phyloP scores from a whole-genome alignment of 1,284 basidiomycete species.

The Puccinia horiana region DNA sequence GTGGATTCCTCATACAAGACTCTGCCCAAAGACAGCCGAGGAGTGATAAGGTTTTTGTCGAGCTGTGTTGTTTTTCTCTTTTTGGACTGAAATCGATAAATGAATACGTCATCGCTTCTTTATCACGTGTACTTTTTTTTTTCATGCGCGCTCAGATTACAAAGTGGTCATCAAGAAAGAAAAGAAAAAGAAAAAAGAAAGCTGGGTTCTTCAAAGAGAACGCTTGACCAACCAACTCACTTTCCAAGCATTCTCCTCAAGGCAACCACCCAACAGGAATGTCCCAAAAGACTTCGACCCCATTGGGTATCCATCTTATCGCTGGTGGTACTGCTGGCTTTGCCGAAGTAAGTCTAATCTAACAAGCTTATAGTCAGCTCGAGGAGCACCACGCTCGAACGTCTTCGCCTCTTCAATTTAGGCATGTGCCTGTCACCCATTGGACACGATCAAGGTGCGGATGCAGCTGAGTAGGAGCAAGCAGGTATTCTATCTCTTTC shows the following conservation, averaged over 20 bases:
- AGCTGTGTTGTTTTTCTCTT: no score
- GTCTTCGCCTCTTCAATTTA: slow-evolving; percentile 12
- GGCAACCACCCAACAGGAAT: not conserved
- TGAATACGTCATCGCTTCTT: no score
- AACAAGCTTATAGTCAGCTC: slow-evolving; percentile 35
- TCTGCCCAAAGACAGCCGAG: no score
- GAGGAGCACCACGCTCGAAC: not conserved
- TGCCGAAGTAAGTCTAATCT: slow-evolving; percentile 73
- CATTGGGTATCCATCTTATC: slow-evolving; percentile 82
- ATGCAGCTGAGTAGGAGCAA: slow-evolving; percentile 73
- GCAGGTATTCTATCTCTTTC: slow-evolving; percentile 26
- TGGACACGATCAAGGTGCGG: slow-evolving; percentile 97
- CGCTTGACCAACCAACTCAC: no score
- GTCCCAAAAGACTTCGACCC: slow-evolving; percentile 58
- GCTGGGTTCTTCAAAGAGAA: not conserved
- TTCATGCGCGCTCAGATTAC: not conserved
- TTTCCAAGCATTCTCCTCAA: not conserved
- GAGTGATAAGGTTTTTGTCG: no score
- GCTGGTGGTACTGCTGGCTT: slow-evolving; percentile 88
- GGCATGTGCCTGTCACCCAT: slow-evolving; percentile 75
- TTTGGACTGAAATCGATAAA: no score
- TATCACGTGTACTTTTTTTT: no score
- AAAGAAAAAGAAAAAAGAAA: not conserved
- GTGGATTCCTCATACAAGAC: no score
- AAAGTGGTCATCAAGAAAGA: no score